Evolutionary conservation across 164 flowering plant genomes (phyloP), one percentile per base, ranked within the genome.

Genomic region (Vitis amurensis): DNA sequence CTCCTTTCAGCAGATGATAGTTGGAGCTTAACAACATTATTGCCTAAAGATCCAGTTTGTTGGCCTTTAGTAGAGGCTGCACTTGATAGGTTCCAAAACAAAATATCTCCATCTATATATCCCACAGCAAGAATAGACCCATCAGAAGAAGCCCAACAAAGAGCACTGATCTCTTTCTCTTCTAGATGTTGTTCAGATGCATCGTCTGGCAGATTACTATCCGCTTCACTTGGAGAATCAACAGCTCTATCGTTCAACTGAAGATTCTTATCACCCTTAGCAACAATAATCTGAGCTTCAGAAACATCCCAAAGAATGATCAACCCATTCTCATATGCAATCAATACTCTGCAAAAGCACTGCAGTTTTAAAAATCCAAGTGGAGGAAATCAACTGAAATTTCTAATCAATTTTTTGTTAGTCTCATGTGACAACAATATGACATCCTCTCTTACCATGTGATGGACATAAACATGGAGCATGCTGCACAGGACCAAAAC

Each of bases 41-140:
- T 81, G 66, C 78, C 60, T 67, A 88, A 76, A 15, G 61, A 56
- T 60, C 76, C 82, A 60, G 70, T 78, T 75, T 79, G 79, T 66
- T 71, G 84, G 63, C 77, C 70, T 81, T 79, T 82, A 58, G 67
- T 16, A 67, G 85, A 61, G 59, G 82, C 68, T 72, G 74, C 49
- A 69, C 58, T 68, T 61, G 90, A 85, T 68, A 80, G 81, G 63
- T 89, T 82, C 98, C 98, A 94, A 48, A 94, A 82, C 69, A 94
- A 74, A 61, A 94, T 88, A 81, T 94, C 98, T 64, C 97, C 98
- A 82, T 94, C 96, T 57, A 90, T 68, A 67, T 94, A 94, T 73
- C 98, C 98, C 50, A 89, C 94, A 64, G 94, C 97, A 77, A 90
- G 79, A 79, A 88, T 77, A 52, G 96, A 88, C 55, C 98, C 97